phyloP scores from a whole-genome alignment of 1,139 yeast species.

The Pichia sp. region DNA sequence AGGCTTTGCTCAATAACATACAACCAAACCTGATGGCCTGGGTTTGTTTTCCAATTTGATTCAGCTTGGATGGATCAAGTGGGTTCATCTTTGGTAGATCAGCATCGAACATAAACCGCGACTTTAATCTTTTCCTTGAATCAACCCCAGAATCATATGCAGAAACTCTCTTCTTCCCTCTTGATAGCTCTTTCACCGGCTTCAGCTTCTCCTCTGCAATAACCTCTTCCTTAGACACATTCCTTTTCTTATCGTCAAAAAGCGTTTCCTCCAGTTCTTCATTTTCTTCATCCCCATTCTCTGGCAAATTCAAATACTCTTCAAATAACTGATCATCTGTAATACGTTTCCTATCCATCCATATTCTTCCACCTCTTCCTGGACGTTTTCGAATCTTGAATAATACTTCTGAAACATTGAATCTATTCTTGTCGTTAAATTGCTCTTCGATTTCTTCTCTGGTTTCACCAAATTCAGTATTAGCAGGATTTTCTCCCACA shows the following conservation, averaged over 20 bases:
- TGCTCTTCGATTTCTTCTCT: slow-evolving; percentile 12
- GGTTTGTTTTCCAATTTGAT: slow-evolving; percentile 79
- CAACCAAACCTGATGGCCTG: slow-evolving; percentile 89
- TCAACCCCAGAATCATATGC: slow-evolving; percentile 62
- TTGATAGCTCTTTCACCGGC: slow-evolving; percentile 11
- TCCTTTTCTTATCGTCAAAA: slow-evolving; percentile 16
- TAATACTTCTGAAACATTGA: slow-evolving; percentile 48
- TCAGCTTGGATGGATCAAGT: slow-evolving; percentile 63
- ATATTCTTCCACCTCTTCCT: slow-evolving; percentile 67
- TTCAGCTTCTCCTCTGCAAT: slow-evolving; percentile 21
- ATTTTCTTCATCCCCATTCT: slow-evolving; percentile 20
- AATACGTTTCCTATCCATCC: slow-evolving; percentile 60
- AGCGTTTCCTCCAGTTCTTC: slow-evolving; percentile 28
- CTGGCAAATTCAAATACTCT: slow-evolving; percentile 35
- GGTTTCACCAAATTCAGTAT: slow-evolving; percentile 18
- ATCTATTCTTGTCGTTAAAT: slow-evolving; percentile 39
- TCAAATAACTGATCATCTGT: slow-evolving; percentile 41
- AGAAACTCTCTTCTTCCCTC: slow-evolving; percentile 22
- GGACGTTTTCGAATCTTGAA: slow-evolving; percentile 68
- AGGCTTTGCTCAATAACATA: slow-evolving; percentile 82
- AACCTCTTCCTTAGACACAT: slow-evolving; percentile 22
- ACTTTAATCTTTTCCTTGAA: slow-evolving; percentile 50
- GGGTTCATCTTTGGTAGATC: slow-evolving; percentile 58
- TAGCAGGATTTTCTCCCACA: slow-evolving; percentile 35
- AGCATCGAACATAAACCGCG: slow-evolving; percentile 73